phyloP scores from a whole-genome alignment of 208 protist genomes.

The Strigomonas oncopelti region DNA sequence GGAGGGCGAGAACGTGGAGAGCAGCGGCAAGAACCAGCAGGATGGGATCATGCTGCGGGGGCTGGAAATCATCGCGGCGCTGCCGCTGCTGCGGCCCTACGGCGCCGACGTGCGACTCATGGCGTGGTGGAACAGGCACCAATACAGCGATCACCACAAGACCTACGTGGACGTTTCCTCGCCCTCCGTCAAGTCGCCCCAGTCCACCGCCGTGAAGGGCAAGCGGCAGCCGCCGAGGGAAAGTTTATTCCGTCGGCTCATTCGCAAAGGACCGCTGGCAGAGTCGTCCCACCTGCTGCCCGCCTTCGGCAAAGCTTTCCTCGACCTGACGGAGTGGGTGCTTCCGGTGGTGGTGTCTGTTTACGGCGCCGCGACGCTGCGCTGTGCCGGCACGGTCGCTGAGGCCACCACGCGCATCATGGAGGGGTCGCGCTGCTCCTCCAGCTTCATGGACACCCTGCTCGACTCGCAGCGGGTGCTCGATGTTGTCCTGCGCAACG shows the following conservation, averaged over 20 bases:
- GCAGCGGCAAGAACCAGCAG: slow-evolving; percentile 16
- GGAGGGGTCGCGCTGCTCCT: slow-evolving; percentile 23
- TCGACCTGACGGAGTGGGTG: slow-evolving; percentile 35
- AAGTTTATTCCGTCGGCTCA: not conserved
- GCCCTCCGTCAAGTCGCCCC: too few species aligned
- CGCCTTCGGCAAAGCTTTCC: slow-evolving; percentile 26
- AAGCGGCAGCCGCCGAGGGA: not conserved
- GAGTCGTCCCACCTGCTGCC: slow-evolving; percentile 26
- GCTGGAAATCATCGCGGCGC: slow-evolving; percentile 61
- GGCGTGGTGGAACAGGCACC: slow-evolving; percentile 54
- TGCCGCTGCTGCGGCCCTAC: slow-evolving; percentile 61
- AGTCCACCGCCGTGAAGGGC: not conserved
- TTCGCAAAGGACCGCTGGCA: slow-evolving; percentile 11
- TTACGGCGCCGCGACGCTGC: slow-evolving; percentile 20
- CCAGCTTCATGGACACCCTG: slow-evolving; percentile 27
- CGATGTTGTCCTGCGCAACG: slow-evolving; percentile 65
- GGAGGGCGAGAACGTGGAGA: slow-evolving; percentile 24
- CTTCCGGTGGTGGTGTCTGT: slow-evolving; percentile 29
- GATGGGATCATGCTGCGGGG: slow-evolving; percentile 67
- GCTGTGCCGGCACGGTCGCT: not conserved
- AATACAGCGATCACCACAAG: slow-evolving; percentile 21
- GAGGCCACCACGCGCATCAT: slow-evolving; percentile 11
- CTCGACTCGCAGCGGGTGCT: slow-evolving; percentile 41
- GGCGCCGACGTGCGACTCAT: slow-evolving; percentile 55
- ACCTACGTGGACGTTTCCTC: not conserved